These are phyloP conservation scores for Aureobasidium melanogenum DNA, from an alignment of 2,329 filamentous ascomycete species.

Conservation along the genomic window DNA sequence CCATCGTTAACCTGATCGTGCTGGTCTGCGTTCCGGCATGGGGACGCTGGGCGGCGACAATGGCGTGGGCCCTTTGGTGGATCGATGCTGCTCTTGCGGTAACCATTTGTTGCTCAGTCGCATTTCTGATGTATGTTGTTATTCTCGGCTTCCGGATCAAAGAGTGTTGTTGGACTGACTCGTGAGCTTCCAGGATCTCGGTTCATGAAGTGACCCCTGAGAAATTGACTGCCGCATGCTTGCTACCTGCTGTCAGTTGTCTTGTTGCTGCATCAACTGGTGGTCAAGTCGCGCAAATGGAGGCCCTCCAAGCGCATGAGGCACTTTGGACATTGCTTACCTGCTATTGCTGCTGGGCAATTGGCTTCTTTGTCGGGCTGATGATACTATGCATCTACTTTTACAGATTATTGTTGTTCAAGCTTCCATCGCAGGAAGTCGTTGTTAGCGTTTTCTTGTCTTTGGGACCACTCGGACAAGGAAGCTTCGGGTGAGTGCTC, in stretches of 20 bases:
- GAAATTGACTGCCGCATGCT: conserved; percentile 54
- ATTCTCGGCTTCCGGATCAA: background rate
- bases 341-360: conserved; percentile 61
- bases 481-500: conserved; percentile 42
- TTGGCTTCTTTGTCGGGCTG: conserved; percentile 52
- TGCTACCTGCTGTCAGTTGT: conserved; percentile 58
- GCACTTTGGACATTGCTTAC: conserved; percentile 54
- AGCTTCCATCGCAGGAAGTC: conserved; percentile 56
- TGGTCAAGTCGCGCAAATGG: conserved; percentile 52
- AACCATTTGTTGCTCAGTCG: conserved; percentile 15
- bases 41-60: conserved; percentile 15
- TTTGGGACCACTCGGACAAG: conserved; percentile 57
- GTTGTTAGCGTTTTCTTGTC: conserved; percentile 62
- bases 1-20: conserved; percentile 21
- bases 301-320: conserved; percentile 47
- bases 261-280: conserved; percentile 59
- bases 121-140: conserved; percentile 13
- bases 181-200: conserved; percentile 23
- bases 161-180: background rate
- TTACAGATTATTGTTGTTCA: conserved; percentile 57
- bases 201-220: conserved; percentile 28
- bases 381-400: conserved; percentile 60
- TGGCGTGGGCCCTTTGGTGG: conserved; percentile 19
- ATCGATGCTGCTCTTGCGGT: conserved; percentile 17
- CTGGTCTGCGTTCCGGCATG: conserved; percentile 22